phyloP scores from a whole-genome alignment of 148 eudicot species.

The Gaultheria prostrata region DNA sequence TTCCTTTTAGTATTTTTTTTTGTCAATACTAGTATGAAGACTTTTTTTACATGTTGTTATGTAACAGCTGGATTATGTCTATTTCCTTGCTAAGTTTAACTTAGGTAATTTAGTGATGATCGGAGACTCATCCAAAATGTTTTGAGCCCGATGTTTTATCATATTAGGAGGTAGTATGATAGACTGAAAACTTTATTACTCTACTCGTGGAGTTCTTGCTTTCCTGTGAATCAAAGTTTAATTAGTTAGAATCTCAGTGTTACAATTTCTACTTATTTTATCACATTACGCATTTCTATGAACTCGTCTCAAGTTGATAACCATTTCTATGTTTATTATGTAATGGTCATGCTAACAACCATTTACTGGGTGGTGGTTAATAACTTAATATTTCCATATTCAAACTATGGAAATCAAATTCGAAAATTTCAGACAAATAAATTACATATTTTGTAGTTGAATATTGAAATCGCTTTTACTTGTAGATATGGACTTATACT shows the following conservation, averaged over 20 bases:
- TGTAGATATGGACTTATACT: background rate
- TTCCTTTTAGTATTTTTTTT: background rate
- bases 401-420: background rate
- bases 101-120: constrained; percentile 23
- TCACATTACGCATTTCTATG: background rate
- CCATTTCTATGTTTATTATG: background rate
- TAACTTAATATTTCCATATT: background rate
- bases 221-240: constrained; percentile 9
- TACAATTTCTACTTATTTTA: background rate
- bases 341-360: background rate
- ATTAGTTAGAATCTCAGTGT: background rate
- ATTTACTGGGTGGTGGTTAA: background rate
- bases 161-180: constrained; percentile 28
- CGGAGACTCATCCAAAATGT: constrained; percentile 16
- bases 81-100: constrained; percentile 11
- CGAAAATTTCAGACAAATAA: background rate
- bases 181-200: constrained; percentile 11
- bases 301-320: background rate
- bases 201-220: constrained; percentile 9
- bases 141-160: constrained; percentile 8
- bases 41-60: constrained; percentile 13
- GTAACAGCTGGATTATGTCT: constrained; percentile 19
- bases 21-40: constrained; percentile 14
- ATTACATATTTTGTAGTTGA: background rate
- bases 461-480: background rate